A percentile compares a stretch with the other conserved stretches of the same genome.
phyloP scores from a whole-genome alignment of 2,329 filamentous ascomycete genomes.

The Rachicladosporium sp. region DNA sequence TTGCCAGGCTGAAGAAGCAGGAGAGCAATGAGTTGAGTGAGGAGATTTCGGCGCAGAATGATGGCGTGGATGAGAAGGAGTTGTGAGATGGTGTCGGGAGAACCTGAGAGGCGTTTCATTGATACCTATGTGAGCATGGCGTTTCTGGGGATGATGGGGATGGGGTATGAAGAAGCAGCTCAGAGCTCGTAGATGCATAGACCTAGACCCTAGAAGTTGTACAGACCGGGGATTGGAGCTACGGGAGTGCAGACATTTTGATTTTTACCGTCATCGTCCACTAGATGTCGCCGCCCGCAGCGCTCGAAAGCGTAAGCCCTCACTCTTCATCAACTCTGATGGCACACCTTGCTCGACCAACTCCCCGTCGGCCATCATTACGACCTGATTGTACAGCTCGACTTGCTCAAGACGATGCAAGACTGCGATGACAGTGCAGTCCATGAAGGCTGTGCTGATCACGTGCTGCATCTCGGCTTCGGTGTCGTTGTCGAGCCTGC shows the following conservation, averaged over 20 bases:
- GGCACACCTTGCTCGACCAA: conserved; percentile 29
- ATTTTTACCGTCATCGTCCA: no score
- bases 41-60: conserved; percentile 43
- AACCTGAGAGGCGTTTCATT: no score
- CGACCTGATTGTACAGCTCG: conserved; percentile 28
- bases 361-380: conserved; percentile 28
- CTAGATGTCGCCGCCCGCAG: no score
- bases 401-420: conserved; percentile 32
- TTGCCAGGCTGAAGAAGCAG: conserved; percentile 57
- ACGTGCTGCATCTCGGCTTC: conserved; percentile 19
- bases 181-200: no score
- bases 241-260: no score
- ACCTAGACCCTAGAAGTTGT: no score
- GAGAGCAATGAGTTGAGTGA: conserved; percentile 43
- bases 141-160: no score
- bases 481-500: conserved; percentile 11
- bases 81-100: no score
- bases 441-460: conserved; percentile 26
- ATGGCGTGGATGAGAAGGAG: no score
- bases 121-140: no score
- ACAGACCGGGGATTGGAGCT: no score
- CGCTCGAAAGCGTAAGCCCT: not conserved
- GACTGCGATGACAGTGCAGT: conserved; percentile 30
- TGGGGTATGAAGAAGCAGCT: no score
- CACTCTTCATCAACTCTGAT: conserved; percentile 14